Evolutionary conservation across 2,329 filamentous ascomycete species (phyloP).

Genomic region (Emydomyces testavorans): DNA sequence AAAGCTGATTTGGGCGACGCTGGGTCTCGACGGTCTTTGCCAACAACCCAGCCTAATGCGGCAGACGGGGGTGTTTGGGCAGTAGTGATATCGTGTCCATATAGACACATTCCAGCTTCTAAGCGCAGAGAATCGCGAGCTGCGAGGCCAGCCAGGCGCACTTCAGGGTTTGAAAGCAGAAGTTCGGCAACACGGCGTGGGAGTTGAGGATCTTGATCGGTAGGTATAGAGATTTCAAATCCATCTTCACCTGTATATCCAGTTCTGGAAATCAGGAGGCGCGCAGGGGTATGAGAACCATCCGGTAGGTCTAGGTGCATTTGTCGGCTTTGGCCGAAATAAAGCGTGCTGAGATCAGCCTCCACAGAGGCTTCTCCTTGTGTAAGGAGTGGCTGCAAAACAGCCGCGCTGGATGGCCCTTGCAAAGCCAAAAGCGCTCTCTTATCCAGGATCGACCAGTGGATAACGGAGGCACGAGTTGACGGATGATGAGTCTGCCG

Average conservation of each 20-base stretch:
- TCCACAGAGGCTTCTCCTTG: constrained; percentile 33
- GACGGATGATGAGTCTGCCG: constrained; percentile 41
- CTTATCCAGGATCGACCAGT: constrained; percentile 58
- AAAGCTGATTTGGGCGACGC: constrained; percentile 52
- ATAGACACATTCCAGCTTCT: constrained; percentile 98
- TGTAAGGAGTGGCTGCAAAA: constrained; percentile 54
- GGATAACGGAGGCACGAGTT: constrained; percentile 41
- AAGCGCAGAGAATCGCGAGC: constrained; percentile 84
- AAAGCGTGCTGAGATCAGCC: constrained; percentile 53
- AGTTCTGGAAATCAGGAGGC: constrained; percentile 67
- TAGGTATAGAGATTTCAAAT: constrained; percentile 84
- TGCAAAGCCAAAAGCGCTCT: constrained; percentile 81
- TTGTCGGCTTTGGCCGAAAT: constrained; percentile 67
- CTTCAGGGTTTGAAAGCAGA: constrained; percentile 52
- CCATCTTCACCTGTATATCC: constrained; percentile 98
- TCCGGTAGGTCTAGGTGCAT: constrained; percentile 51
- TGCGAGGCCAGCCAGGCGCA: constrained; percentile 77
- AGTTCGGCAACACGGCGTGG: constrained; percentile 50
- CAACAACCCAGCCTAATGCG: constrained; percentile 67
- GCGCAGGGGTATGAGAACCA: constrained; percentile 40
- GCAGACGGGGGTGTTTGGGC: constrained; percentile 57
- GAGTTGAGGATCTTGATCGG: constrained; percentile 44
- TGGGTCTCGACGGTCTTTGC: constrained; percentile 57
- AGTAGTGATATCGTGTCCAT: constrained; percentile 93
- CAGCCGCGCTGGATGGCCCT: constrained; percentile 61